Evolutionary conservation across 176 grass and related monocot genomes (phyloP).

Genomic region (Neostapfia colusana): DNA sequence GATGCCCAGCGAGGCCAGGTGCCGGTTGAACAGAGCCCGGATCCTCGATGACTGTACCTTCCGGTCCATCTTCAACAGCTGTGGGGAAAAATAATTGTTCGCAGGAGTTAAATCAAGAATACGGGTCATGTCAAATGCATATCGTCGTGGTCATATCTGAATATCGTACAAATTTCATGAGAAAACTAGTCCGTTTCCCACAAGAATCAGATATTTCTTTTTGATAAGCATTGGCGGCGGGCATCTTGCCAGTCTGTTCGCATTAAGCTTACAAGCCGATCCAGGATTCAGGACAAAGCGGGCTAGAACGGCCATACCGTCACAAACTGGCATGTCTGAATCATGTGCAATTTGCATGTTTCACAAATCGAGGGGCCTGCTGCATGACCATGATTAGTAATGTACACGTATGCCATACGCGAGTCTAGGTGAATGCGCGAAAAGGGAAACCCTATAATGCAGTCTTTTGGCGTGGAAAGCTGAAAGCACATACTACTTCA

Average conservation of each 20-base stretch:
- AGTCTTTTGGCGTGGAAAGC: constrained; percentile 35
- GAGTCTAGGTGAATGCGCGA: neutral
- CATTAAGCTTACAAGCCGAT: neutral
- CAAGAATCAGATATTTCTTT: neutral
- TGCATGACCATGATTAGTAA: neutral
- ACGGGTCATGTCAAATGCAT: neutral
- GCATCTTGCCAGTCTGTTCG: neutral
- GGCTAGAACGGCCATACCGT: neutral
- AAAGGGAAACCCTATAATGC: constrained; percentile 38
- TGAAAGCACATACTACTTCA: constrained; percentile 15
- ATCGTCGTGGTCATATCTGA: neutral
- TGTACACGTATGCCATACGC: constrained; percentile 10
- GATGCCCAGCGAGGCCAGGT: constrained; percentile 71
- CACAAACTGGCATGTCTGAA: neutral
- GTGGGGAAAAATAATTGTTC: neutral
- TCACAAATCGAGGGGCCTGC: neutral
- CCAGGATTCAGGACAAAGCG: neutral
- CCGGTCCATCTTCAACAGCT: constrained; percentile 91
- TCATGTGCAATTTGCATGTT: neutral
- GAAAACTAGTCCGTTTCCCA: neutral
- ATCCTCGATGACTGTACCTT: constrained; percentile 65
- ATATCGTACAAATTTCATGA: neutral
- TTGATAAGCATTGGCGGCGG: neutral
- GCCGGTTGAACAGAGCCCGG: constrained; percentile 54
- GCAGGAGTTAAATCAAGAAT: neutral